phyloP scores from a whole-genome alignment of 78 protist genomes.

The Polysphondylium violaceum region DNA sequence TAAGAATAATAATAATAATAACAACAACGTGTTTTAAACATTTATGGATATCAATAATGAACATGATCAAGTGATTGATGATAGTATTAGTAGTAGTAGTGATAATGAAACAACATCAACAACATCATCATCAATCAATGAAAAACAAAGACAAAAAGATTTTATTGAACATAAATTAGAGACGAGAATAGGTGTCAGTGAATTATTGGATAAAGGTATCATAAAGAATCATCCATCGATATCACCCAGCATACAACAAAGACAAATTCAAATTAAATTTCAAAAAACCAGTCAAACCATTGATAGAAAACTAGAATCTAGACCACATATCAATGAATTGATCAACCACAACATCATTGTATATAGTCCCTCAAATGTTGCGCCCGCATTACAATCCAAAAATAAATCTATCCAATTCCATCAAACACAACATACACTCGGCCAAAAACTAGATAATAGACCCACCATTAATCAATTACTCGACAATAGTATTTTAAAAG shows the following conservation, averaged over 20 bases:
- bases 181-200: background rate
- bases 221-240: slow-evolving; percentile 20
- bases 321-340: slow-evolving; percentile 27
- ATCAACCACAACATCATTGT: slow-evolving; percentile 17
- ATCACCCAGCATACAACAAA: slow-evolving; percentile 25
- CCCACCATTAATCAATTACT: background rate
- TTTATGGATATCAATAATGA: no score
- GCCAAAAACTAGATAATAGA: slow-evolving; percentile 30
- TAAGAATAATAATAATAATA: no score
- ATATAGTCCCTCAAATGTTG: background rate
- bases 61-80: background rate
- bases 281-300: background rate
- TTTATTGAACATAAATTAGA: background rate
- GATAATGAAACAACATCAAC: background rate
- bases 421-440: background rate
- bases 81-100: no score
- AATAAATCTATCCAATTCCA: slow-evolving; percentile 23
- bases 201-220: slow-evolving; percentile 28
- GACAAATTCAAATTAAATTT: slow-evolving; percentile 25
- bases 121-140: background rate
- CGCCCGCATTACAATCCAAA: slow-evolving; percentile 41
- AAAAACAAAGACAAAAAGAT: background rate
- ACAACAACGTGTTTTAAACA: background rate
- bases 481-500: background rate
- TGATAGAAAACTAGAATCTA: slow-evolving; percentile 1